phyloP scores from a whole-genome alignment of 176 grass and related monocot genomes.

The Triticum aestivum region IWGSC_CS_RefSeq_v2.1 NC_057797.1:628203034-628203533 shows the following conservation, averaged over 20 bases:
- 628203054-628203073: constrained; percentile 53
- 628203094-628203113: constrained; percentile 40
- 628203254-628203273: constrained; percentile 61
- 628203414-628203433: neutral
- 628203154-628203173: constrained; percentile 18
- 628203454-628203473: too few species aligned
- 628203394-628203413: neutral
- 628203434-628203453: neutral
- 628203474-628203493: too few species aligned
- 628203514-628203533: too few species aligned
- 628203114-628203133: constrained; percentile 55
- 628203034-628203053: constrained; percentile 52
- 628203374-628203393: constrained; percentile 2
- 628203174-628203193: constrained; percentile 58
- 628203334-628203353: constrained; percentile 80
- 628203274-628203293: constrained; percentile 68
- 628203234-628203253: constrained; percentile 58
- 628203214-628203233: constrained; percentile 62
- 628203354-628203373: constrained; percentile 59
- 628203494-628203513: too few species aligned
- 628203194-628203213: constrained; percentile 62
- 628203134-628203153: constrained; percentile 48
- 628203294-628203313: constrained; percentile 53
- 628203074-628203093: constrained; percentile 64
- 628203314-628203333: constrained; percentile 63